Percentiles rank a stretch among this genome's conserved stretches.
phyloP scores from a whole-genome alignment of 2,329 filamentous ascomycete species.

The Xylaria sp. region DNA sequence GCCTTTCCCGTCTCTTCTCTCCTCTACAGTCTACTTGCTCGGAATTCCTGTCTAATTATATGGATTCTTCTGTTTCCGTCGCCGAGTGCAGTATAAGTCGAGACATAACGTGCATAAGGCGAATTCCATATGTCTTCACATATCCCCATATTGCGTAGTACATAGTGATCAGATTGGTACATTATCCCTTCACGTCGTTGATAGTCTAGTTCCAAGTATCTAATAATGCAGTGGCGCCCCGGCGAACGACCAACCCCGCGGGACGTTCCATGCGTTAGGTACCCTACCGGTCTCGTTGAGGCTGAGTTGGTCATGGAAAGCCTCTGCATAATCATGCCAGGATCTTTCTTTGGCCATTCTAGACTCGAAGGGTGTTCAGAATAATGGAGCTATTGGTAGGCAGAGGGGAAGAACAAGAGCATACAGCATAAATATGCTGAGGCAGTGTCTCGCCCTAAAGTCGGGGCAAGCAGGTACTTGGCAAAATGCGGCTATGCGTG shows the following conservation, averaged over 20 bases:
- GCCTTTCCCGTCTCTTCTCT: too few species aligned
- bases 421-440: conserved; percentile 8
- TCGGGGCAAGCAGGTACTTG: conserved; percentile 3
- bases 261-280: background rate
- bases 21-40: background rate
- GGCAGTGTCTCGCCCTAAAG: conserved; percentile 14
- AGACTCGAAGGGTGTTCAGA: conserved; percentile 1
- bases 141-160: too few species aligned
- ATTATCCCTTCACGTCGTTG: background rate
- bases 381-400: conserved; percentile 7
- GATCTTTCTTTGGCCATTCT: conserved; percentile 6
- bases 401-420: background rate
- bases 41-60: too few species aligned
- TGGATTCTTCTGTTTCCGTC: too few species aligned
- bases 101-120: too few species aligned
- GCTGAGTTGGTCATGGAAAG: conserved; percentile 13
- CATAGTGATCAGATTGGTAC: too few species aligned
- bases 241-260: background rate
- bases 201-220: background rate
- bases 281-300: conserved; percentile 3
- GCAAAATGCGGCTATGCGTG: conserved; percentile 1
- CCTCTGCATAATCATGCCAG: conserved; percentile 10
- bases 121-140: too few species aligned
- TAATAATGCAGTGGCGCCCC: too few species aligned
- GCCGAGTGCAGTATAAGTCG: too few species aligned